Conservation (phyloP, 2,329 filamentous ascomycete species). For the Furcasterigmium furcatum region DNA sequence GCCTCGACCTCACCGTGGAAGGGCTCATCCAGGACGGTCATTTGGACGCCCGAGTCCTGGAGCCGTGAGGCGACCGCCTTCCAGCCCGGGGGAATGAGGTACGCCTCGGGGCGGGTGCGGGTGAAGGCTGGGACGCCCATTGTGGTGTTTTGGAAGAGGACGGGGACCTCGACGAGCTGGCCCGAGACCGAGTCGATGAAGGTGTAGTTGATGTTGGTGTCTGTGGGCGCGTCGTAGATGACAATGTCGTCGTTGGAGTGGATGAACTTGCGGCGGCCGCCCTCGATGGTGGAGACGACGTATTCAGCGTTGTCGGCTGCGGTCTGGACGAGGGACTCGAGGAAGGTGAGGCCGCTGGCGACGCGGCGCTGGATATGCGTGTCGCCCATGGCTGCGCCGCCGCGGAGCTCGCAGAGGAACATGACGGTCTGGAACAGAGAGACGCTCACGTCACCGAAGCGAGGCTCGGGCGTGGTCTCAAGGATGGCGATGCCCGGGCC, state of each 20-base stretch:
- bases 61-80: slow-evolving; percentile 5
- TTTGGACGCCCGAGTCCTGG: slow-evolving; percentile 3
- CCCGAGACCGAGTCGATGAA: slow-evolving; percentile 6
- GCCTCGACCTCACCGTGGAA: slow-evolving; percentile 4
- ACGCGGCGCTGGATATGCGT: slow-evolving; percentile 9
- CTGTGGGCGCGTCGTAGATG: slow-evolving; percentile 4
- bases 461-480: slow-evolving; percentile 4
- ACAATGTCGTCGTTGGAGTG: slow-evolving; percentile 6
- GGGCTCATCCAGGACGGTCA: slow-evolving; percentile 2
- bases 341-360: slow-evolving; percentile 2
- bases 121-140: slow-evolving; percentile 2
- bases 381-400: slow-evolving; percentile 8
- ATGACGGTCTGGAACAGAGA: slow-evolving; percentile 5
- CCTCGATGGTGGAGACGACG: slow-evolving; percentile 7
- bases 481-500: neutral
- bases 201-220: slow-evolving; percentile 2
- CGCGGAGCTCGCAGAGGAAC: slow-evolving; percentile 7
- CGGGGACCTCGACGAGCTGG: slow-evolving; percentile 5
- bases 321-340: slow-evolving; percentile 4
- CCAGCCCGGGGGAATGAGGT: slow-evolving; percentile 7
- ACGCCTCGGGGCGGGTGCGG: slow-evolving; percentile 6
- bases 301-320: slow-evolving; percentile 5
- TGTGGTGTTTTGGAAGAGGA: slow-evolving; percentile 8
- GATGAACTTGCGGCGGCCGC: slow-evolving; percentile 5
- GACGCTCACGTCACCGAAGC: neutral